Evolutionary conservation across 1,284 basidiomycete genomes (phyloP), one percentile per base, ranked within the genome.

Genomic region (Tilletiopsis washingtonensis): DNA sequence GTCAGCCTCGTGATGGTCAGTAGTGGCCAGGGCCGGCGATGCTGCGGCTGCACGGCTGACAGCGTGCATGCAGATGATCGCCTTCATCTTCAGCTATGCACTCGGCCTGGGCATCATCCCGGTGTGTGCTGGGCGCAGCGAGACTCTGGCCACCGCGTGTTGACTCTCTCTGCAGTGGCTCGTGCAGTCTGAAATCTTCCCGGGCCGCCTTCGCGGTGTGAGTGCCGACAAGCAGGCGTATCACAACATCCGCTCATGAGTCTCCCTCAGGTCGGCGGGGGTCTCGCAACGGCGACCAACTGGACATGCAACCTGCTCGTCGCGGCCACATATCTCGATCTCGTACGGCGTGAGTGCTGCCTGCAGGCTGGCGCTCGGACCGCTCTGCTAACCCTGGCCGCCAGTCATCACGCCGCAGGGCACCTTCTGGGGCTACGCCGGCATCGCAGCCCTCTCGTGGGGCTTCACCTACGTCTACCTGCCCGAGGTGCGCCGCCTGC

Each of bases 151-250:
- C 6, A n/a, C 6, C n/a, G 6, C 19, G 20, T 5, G 6, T 34
- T 14, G 6, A 17, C 38, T 40, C n/a, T 21, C 9, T n/a, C 9
- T 34, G 6, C 37, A 39, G 0, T 69, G 66, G 66, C 51, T 69
- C 6, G 50, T 69, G 14, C 60, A 63, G 45, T 54, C 62, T 5
- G 66, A 69, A 27, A 55, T 62, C 38, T 64, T 68, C 15, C 51
- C 59, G 5, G 57, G 54, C 21, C 53, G 54, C 14, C 48, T 59
- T 1, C 45, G 62, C 12, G 54, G 61, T 1, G 34, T 47, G 19
- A 32, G 37, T 21, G 7, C 19, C 7, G n/a, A 19, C 5, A 39
- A 17, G 7, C 37, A 34, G 29, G n/a, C 29, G 29, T n/a, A 9
- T 34, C n/a, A n/a, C 29, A n/a, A 34, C n/a, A 9, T 34, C 9